Percentiles rank a stretch among this genome's conserved stretches.
These are phyloP conservation scores for Wallacemonas sp. DNA, from an alignment of 208 protist species.

Conservation along the genomic window DNA sequence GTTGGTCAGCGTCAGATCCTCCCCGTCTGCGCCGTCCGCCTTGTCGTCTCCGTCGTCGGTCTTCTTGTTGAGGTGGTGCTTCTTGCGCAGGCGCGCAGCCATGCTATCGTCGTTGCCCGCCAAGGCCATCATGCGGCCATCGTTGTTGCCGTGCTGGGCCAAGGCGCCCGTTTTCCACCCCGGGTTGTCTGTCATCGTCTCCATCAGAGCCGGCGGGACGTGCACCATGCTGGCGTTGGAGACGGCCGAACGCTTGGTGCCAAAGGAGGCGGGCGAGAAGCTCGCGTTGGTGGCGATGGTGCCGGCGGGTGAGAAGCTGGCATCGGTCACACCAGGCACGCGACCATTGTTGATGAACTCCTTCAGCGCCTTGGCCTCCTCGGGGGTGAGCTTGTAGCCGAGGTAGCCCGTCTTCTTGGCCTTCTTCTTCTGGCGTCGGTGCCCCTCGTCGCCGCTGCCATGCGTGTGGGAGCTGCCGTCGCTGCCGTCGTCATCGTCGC, in stretches of 20 bases:
- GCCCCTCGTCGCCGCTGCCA: conserved; percentile 17
- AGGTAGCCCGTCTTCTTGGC: conserved; percentile 82
- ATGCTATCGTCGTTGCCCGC: conserved; percentile 52
- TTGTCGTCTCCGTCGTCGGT: conserved; percentile 25
- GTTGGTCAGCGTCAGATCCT: background rate
- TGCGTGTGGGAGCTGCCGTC: conserved; percentile 14
- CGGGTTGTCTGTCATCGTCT: background rate
- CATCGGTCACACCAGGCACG: conserved; percentile 9
- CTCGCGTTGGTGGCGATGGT: conserved; percentile 3
- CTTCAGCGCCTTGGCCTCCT: conserved; percentile 69
- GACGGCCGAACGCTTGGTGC: background rate
- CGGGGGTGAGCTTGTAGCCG: conserved; percentile 76
- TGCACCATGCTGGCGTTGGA: background rate
- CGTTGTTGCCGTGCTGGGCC: conserved; percentile 31
- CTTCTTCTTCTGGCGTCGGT: conserved; percentile 20
- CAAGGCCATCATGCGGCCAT: conserved; percentile 45
- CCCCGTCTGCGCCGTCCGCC: background rate
- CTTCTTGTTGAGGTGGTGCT: conserved; percentile 53
- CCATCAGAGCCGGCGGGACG: background rate
- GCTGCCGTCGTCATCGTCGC: background rate
- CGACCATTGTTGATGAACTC: conserved; percentile 44
- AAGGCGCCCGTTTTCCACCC: conserved; percentile 5
- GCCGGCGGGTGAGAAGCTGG: conserved; percentile 18
- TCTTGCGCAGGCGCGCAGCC: conserved; percentile 61
- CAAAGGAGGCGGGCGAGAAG: conserved; percentile 4